Conservation (phyloP, 2,329 filamentous ascomycete species). For the Alternaria sp. region DNA sequence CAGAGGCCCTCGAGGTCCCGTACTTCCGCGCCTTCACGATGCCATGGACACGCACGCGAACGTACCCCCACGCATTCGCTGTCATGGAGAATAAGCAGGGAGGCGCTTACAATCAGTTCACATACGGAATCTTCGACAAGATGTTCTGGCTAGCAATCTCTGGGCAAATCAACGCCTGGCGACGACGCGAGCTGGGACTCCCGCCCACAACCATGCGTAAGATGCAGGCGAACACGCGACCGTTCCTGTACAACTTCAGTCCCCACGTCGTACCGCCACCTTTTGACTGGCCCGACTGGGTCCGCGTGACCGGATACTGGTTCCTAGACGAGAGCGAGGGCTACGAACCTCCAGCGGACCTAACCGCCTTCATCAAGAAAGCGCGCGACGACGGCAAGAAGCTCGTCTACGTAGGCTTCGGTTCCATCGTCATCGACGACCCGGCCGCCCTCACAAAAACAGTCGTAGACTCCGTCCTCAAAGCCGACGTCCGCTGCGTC, state of each 20-base stretch:
- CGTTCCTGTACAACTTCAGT: conserved; percentile 97
- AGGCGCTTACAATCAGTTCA: conserved; percentile 92
- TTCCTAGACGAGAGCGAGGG: conserved; percentile 78
- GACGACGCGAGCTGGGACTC: conserved; percentile 78
- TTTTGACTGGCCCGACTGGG: conserved; percentile 96
- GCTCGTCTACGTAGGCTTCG: conserved; percentile 95
- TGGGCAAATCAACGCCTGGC: conserved; percentile 90
- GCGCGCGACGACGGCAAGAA: conserved; percentile 85
- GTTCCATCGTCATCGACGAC: conserved; percentile 92
- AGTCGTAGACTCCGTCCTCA: conserved; percentile 89
- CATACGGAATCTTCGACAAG: conserved; percentile 95
- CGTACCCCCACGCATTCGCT: conserved; percentile 95
- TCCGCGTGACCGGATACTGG: conserved; percentile 97
- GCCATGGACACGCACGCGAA: conserved; percentile 96
- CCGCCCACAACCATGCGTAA: conserved; percentile 84
- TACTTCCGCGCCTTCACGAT: conserved; percentile 98
- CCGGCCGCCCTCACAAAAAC: conserved; percentile 86
- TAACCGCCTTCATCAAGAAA: conserved; percentile 81
- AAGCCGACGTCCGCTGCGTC: conserved; percentile 92
- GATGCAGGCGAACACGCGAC: conserved; percentile 96
- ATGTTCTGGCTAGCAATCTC: conserved; percentile 96
- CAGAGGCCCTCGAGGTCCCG: conserved; percentile 87
- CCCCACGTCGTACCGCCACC: conserved; percentile 92
- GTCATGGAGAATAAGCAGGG: conserved; percentile 94
- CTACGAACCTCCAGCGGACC: conserved; percentile 77